Conservation (phyloP, 306 rosid genomes). For the Prunus mume region DNA sequence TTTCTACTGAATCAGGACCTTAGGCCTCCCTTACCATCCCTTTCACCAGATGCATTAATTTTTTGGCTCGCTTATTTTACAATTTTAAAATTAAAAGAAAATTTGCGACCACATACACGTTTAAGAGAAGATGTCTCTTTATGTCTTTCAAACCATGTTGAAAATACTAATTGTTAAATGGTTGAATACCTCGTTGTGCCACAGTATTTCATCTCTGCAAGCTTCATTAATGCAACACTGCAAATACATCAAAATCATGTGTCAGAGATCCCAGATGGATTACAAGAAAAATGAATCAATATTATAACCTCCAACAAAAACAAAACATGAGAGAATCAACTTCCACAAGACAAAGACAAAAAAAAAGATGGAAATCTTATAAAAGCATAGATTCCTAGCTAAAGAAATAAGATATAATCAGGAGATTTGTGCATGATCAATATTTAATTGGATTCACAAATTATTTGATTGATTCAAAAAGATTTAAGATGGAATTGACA, state of each 20-base stretch:
- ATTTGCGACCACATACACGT: no score
- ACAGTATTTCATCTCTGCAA: conserved; percentile 85
- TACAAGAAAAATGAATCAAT: no score
- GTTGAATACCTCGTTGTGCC: conserved; percentile 87
- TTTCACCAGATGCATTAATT: not conserved
- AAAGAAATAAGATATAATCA: not conserved
- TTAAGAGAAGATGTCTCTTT: not conserved
- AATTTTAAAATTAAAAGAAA: no score
- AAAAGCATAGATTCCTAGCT: not conserved
- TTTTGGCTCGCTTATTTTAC: not conserved
- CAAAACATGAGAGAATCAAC: not conserved
- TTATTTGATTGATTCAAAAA: not conserved
- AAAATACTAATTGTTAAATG: not conserved
- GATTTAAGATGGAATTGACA: not conserved
- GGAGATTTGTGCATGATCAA: not conserved
- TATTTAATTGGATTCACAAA: not conserved
- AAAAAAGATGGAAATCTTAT: not conserved
- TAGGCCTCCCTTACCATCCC: not conserved
- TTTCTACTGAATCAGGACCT: not conserved
- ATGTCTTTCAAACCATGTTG: not conserved
- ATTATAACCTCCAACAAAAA: not conserved
- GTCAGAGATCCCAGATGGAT: conserved; percentile 6
- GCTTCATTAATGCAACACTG: conserved; percentile 89
- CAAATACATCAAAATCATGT: conserved; percentile 30
- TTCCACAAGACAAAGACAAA: not conserved